A percentile compares a stretch with the other conserved stretches of the same genome.
These are phyloP conservation scores for Metschnikowia continentalis DNA, from an alignment of 805 yeast species.

Conservation along the genomic window DNA sequence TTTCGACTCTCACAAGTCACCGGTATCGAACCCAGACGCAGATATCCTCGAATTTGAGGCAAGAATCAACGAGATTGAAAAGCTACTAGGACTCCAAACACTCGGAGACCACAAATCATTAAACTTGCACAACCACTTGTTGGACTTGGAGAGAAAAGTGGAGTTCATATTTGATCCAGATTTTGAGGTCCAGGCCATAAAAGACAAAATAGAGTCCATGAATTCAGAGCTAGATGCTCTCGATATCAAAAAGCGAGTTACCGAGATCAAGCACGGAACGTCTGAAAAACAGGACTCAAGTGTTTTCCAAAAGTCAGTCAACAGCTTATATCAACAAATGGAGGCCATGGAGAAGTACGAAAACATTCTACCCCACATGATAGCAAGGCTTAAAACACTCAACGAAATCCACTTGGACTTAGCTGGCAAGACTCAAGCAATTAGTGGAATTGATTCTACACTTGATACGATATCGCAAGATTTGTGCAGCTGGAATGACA, in stretches of 20 bases:
- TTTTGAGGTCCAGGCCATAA: constrained; percentile 22
- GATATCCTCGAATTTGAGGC: constrained; percentile 22
- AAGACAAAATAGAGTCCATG: constrained; percentile 22
- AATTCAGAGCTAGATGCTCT: constrained; percentile 25
- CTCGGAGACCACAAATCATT: constrained; percentile 2
- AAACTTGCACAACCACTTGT: constrained; percentile 25
- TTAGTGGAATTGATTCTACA: constrained; percentile 25
- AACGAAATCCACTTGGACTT: constrained; percentile 31
- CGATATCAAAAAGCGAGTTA: constrained; percentile 19
- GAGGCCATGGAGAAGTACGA: constrained; percentile 24
- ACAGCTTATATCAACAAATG: constrained; percentile 23
- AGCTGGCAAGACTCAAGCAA: constrained; percentile 24
- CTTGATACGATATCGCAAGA: constrained; percentile 25
- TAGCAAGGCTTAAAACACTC: constrained; percentile 29
- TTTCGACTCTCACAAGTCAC: neutral
- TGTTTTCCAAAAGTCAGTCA: constrained; percentile 20
- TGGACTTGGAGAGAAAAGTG: constrained; percentile 31
- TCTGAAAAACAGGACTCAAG: neutral
- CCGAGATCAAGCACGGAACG: constrained; percentile 9
- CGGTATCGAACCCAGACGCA: neutral
- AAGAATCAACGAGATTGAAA: constrained; percentile 23
- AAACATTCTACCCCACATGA: constrained; percentile 22
- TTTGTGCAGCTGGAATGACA: constrained; percentile 27
- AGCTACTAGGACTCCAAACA: constrained; percentile 18
- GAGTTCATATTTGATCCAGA: constrained; percentile 35